These are phyloP conservation scores for Anthostomella pinea DNA, from an alignment of 2,329 filamentous ascomycete species.

Conservation along the genomic window DNA sequence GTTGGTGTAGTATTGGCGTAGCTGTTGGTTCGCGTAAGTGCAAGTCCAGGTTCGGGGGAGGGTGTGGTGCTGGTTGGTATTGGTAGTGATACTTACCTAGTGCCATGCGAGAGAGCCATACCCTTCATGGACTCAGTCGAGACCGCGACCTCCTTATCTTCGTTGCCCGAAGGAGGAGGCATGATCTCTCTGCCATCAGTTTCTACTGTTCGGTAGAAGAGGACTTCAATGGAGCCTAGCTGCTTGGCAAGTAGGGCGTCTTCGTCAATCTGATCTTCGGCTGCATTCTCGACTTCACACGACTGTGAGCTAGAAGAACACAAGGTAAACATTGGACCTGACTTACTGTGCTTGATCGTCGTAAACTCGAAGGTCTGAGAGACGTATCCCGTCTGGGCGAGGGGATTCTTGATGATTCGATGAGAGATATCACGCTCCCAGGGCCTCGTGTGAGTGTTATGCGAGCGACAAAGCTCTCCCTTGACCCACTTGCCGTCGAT, in stretches of 20 bases:
- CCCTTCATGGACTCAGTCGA: constrained; percentile 18
- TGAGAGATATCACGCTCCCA: neutral
- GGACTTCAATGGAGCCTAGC: constrained; percentile 20
- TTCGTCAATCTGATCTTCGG: constrained; percentile 6
- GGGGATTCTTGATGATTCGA: neutral
- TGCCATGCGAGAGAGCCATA: constrained; percentile 17
- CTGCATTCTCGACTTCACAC: constrained; percentile 11
- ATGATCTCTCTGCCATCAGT: neutral
- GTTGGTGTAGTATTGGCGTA: neutral
- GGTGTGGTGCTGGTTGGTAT: too few relatives aligned
- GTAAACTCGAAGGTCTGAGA: constrained; percentile 1
- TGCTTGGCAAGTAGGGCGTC: constrained; percentile 15
- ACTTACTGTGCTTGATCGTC: neutral
- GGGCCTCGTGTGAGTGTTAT: neutral
- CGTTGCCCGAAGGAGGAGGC: neutral
- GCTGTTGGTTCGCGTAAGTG: constrained; percentile 1
- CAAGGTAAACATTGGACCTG: neutral
- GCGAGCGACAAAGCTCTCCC: constrained; percentile 7
- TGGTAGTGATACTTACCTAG: constrained; percentile 13
- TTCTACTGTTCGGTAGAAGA: constrained; percentile 7
- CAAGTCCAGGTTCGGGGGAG: too few relatives aligned
- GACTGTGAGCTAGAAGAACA: neutral
- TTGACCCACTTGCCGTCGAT: constrained; percentile 19
- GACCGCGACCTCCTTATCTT: constrained; percentile 4
- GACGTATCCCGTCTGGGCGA: neutral